Evolutionary conservation across 371 early-diverging fungal genomes (phyloP).

Genomic region (Mortierella sp.): DNA sequence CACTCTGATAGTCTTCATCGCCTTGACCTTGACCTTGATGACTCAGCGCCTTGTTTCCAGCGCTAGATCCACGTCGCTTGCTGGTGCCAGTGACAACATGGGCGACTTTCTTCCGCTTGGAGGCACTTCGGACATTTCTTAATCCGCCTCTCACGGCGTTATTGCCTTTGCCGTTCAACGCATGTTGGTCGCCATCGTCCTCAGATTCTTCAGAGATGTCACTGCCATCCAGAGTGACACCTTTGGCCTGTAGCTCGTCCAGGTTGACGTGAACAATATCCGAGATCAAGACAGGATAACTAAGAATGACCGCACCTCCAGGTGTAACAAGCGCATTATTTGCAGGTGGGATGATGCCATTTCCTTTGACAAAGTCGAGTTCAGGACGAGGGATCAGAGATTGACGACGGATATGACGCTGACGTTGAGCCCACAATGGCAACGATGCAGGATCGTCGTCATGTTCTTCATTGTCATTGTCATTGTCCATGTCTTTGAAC

Average conservation of each 20-base stretch:
- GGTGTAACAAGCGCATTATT: constrained; percentile 26
- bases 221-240: constrained; percentile 22
- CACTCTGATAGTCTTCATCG: constrained; percentile 18
- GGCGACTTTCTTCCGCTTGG: constrained; percentile 22
- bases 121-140: background rate
- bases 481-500: background rate
- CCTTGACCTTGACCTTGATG: background rate
- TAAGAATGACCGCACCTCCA: constrained; percentile 46
- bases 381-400: constrained; percentile 46
- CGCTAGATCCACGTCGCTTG: constrained; percentile 8
- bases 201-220: constrained; percentile 23
- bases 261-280: constrained; percentile 46
- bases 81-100: background rate
- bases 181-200: constrained; percentile 25
- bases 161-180: background rate
- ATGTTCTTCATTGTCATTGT: constrained; percentile 3
- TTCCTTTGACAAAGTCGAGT: constrained; percentile 43
- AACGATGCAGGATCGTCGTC: constrained; percentile 3
- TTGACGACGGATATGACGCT: constrained; percentile 44
- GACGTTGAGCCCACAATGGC: constrained; percentile 46
- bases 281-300: constrained; percentile 47
- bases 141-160: background rate
- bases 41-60: constrained; percentile 7
- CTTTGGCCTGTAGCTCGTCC: constrained; percentile 36
- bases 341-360: constrained; percentile 42